phyloP scores from a whole-genome alignment of 768 basidiomycete species.

The Mycena leptocephala region DNA sequence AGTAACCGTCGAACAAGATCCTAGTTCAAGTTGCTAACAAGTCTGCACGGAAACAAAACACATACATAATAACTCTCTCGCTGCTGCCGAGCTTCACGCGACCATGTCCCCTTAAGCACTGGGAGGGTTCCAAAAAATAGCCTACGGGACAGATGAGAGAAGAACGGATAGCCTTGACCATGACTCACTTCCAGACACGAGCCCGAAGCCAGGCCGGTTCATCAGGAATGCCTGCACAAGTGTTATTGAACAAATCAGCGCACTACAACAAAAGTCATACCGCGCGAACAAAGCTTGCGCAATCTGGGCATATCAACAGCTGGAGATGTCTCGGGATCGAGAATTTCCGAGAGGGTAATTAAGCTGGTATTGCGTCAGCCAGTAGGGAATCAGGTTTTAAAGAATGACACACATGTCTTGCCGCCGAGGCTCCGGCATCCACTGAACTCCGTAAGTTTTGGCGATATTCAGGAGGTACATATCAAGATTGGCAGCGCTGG shows the following conservation, averaged over 20 bases:
- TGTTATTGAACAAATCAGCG: background rate
- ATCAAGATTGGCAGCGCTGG: constrained; percentile 73
- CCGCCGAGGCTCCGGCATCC: constrained; percentile 74
- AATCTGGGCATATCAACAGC: constrained; percentile 72
- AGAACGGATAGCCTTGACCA: background rate
- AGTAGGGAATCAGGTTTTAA: background rate
- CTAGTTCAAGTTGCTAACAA: constrained; percentile 52
- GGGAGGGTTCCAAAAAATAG: constrained; percentile 78
- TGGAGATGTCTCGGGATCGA: constrained; percentile 66
- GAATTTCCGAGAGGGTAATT: constrained; percentile 71
- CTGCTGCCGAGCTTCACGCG: constrained; percentile 70
- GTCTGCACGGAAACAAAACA: constrained; percentile 15
- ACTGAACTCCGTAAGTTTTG: constrained; percentile 66
- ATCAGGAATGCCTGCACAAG: constrained; percentile 75
- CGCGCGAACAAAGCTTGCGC: constrained; percentile 72
- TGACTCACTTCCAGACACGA: constrained; percentile 81
- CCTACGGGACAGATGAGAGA: constrained; percentile 49
- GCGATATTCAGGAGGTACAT: constrained; percentile 71
- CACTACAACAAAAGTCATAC: constrained; percentile 54
- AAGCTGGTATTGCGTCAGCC: constrained; percentile 55
- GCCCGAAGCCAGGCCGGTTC: constrained; percentile 85
- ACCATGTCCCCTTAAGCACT: constrained; percentile 71
- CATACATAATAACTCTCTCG: constrained; percentile 83
- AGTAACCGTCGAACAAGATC: constrained; percentile 80
- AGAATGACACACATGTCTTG: constrained; percentile 70